Evolutionary conservation across 1,284 basidiomycete genomes (phyloP).

Genomic region (Dichomitus squalens): DNA sequence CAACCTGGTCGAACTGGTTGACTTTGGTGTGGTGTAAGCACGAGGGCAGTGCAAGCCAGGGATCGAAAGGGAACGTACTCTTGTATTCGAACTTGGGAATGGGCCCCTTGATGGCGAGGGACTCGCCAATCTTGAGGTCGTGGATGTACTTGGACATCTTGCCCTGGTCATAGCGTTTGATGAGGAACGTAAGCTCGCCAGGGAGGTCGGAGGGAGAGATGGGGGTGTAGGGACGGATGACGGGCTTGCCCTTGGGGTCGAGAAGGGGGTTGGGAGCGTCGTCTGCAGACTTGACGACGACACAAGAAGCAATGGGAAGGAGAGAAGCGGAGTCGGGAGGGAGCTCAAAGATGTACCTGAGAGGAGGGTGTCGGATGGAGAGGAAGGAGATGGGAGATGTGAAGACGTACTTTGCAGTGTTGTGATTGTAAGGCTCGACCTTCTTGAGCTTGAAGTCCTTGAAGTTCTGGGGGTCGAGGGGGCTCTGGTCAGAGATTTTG

Average conservation of each 20-base stretch:
- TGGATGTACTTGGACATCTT: slow-evolving; percentile 82
- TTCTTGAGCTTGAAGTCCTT: slow-evolving; percentile 83
- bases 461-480: slow-evolving; percentile 75
- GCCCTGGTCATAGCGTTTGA: slow-evolving; percentile 87
- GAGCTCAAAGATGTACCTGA: slow-evolving; percentile 84
- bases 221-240: slow-evolving; percentile 89
- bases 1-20: slow-evolving; percentile 86
- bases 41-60: no score
- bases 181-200: slow-evolving; percentile 79
- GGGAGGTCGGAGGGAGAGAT: slow-evolving; percentile 72
- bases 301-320: slow-evolving; percentile 74
- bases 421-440: slow-evolving; percentile 80
- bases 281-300: slow-evolving; percentile 59
- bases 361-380: neutral
- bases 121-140: slow-evolving; percentile 76
- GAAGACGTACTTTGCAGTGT: slow-evolving; percentile 48
- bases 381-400: neutral
- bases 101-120: slow-evolving; percentile 89
- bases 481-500: slow-evolving; percentile 55
- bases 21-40: slow-evolving; percentile 39
- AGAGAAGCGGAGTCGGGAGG: slow-evolving; percentile 81
- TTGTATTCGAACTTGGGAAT: slow-evolving; percentile 84
- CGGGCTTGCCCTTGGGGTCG: slow-evolving; percentile 86
- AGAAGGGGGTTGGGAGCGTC: slow-evolving; percentile 57
- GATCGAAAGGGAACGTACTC: slow-evolving; percentile 40